A percentile compares a stretch with the other conserved stretches of the same genome.
phyloP scores from a whole-genome alignment of 208 protist genomes.

The Herpetomonas tarakana region DNA sequence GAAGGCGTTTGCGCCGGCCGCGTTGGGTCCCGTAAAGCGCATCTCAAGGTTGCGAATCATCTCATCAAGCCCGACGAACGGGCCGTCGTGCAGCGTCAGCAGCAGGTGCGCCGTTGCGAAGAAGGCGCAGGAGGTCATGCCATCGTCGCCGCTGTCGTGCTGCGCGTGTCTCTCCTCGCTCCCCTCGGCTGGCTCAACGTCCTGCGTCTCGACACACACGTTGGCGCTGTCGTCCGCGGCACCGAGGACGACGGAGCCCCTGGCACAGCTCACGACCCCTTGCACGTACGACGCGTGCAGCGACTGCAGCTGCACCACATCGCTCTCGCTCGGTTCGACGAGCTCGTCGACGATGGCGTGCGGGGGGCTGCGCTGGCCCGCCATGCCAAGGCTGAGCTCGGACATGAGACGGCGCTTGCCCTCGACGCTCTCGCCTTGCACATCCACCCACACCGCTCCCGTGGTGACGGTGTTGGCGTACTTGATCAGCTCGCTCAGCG shows the following conservation, averaged over 20 bases:
- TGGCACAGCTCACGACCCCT: conserved; percentile 55
- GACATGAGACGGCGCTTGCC: conserved; percentile 30
- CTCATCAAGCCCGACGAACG: conserved; percentile 55
- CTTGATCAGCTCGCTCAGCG: conserved; percentile 7
- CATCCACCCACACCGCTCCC: conserved; percentile 49
- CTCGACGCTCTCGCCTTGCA: conserved; percentile 28
- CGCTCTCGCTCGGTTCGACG: conserved; percentile 44
- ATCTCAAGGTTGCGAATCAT: conserved; percentile 37
- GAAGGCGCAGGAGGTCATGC: conserved; percentile 57
- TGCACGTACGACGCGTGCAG: conserved; percentile 36
- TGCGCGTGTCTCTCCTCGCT: conserved; percentile 21
- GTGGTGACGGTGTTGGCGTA: conserved; percentile 5
- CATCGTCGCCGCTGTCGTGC: conserved; percentile 27
- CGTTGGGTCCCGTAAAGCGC: conserved; percentile 14
- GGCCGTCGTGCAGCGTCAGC: conserved; percentile 58
- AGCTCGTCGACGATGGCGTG: conserved; percentile 41
- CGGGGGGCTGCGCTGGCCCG: conserved; percentile 16
- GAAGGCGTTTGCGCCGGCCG: not conserved
- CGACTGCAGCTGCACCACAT: conserved; percentile 63
- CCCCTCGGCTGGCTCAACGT: conserved; percentile 7
- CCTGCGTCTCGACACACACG: not conserved
- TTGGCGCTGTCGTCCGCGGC: conserved; percentile 8
- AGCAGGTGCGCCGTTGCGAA: conserved; percentile 43
- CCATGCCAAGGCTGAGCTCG: conserved; percentile 26
- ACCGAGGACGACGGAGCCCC: conserved; percentile 13